Base-by-base conservation (phyloP, 2,329 filamentous ascomycete species). In the Hypoxylon sp. region DNA sequence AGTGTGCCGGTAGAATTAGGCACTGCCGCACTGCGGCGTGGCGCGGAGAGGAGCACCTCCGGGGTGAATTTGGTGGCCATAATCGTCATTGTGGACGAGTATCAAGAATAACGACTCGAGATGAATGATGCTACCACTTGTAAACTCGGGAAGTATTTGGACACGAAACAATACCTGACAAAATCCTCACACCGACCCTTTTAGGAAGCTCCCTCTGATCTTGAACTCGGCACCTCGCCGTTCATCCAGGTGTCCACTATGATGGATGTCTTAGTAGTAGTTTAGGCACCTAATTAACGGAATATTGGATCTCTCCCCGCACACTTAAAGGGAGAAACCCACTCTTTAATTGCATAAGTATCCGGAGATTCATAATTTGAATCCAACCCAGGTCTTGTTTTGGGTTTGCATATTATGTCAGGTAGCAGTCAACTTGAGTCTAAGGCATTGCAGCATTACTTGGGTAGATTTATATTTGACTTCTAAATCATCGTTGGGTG, bases 21-120 rank as follows among this genome's bases (percentile, higher is more conserved):
- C 0, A 88, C 78, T 50, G 88, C 91, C 14, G 88, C 77, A 9
- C 90, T 91, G 50, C 92, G 88, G 61, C 92, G 88, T 30, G 92
- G 91, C 14, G 91, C 91, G 70, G 90, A 90, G 74, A 96, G 85
- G 62, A 96, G 84, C 70, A 92, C 90, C 82, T 93, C 87, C 3
- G 91, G 91, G 8, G 90, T 93, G 80, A 94, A 92, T 71, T 90
- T 90, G 71, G 84, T 83, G 8, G 90, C 89, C 70, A 85, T 84
- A 75, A 92, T 85, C 6, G 90, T 92, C 91, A 94, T 94, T 66
- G 67, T 78, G 77, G 70, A 65, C 27, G 11, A 46, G 30, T 46
- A 46, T 27, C 6, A 12, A 37, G 25, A 29, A 45, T 11, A 29
- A 34, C 34, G 19, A 21, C 29, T 39, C 8, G 27, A 50, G 52